phyloP scores from a whole-genome alignment of 495 filamentous ascomycete genomes.

The Trichocladium antarcticum region DNA sequence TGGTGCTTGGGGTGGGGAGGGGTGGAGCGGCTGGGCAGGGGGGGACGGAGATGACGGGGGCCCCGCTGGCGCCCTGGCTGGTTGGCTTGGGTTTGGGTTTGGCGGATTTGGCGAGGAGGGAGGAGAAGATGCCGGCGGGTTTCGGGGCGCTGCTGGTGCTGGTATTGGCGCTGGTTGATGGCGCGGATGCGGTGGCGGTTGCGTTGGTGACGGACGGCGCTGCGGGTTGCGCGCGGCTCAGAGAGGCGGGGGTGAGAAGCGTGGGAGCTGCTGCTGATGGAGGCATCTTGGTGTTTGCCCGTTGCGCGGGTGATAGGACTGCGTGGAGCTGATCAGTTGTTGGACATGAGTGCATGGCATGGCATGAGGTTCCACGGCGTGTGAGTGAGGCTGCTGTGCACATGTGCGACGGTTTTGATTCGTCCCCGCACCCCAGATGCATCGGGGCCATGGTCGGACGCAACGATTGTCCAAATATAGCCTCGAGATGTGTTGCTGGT shows the following conservation, averaged over 20 bases:
- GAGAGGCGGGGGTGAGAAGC: not conserved
- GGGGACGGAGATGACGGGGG: constrained; percentile 2
- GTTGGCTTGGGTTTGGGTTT: not conserved
- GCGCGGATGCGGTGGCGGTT: constrained; percentile 1
- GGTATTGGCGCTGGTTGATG: not conserved
- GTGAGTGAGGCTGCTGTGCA: too few relatives aligned
- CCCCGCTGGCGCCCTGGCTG: not conserved
- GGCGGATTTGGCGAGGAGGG: not conserved
- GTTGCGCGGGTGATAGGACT: not conserved
- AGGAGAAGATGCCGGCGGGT: constrained; percentile 1
- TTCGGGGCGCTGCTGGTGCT: not conserved
- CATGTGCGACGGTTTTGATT: too few relatives aligned
- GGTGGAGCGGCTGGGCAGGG: not conserved
- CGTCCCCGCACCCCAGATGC: too few relatives aligned
- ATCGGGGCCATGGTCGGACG: too few relatives aligned
- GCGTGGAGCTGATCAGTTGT: not conserved
- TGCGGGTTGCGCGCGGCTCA: not conserved
- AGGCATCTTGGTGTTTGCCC: not conserved
- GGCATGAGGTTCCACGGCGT: too few relatives aligned
- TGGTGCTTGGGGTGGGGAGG: not conserved
- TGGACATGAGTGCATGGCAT: too few relatives aligned
- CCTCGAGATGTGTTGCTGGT: too few relatives aligned
- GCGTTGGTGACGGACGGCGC: constrained; percentile 7
- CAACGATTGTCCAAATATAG: too few relatives aligned
- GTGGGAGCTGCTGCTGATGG: not conserved